Percentiles rank a stretch among this genome's conserved stretches.
phyloP scores from a whole-genome alignment of 805 yeast genomes.

The Sugiyamaella boreocaroliniensis region DNA sequence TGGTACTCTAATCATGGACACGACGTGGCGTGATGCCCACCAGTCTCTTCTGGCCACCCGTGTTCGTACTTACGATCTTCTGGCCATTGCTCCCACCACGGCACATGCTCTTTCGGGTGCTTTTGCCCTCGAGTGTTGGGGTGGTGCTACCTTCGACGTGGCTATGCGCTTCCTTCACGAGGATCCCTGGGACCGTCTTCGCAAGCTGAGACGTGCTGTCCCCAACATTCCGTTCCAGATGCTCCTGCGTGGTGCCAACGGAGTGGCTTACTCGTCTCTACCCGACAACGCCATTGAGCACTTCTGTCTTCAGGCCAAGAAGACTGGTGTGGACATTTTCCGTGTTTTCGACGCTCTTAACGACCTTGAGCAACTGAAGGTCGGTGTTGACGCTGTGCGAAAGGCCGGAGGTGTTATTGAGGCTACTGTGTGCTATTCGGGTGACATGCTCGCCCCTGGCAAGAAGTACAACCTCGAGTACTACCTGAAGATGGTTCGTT shows the following conservation, averaged over 20 bases:
- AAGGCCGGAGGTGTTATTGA: slow-evolving; percentile 99
- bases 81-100: slow-evolving; percentile 89
- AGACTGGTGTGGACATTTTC: slow-evolving; percentile 93
- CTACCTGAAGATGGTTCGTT: slow-evolving; percentile 73
- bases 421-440: slow-evolving; percentile 97
- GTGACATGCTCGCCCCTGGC: slow-evolving; percentile 94
- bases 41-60: slow-evolving; percentile 96
- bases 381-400: slow-evolving; percentile 95
- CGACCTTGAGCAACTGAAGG: slow-evolving; percentile 92
- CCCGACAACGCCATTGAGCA: slow-evolving; percentile 99
- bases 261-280: slow-evolving; percentile 95
- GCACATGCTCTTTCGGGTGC: slow-evolving; percentile 85
- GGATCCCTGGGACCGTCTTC: slow-evolving; percentile 97
- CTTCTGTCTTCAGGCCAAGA: slow-evolving; percentile 90
- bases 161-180: slow-evolving; percentile 97
- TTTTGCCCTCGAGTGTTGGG: slow-evolving; percentile 98
- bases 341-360: slow-evolving; percentile 97
- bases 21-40: slow-evolving; percentile 99
- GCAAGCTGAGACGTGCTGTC: slow-evolving; percentile 78
- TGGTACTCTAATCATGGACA: slow-evolving; percentile 93
- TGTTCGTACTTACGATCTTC: slow-evolving; percentile 87
- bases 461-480: slow-evolving; percentile 94
- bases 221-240: slow-evolving; percentile 99
- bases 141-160: slow-evolving; percentile 99
- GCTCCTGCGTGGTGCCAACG: slow-evolving; percentile 98